Percentiles rank a stretch among this genome's conserved stretches.
phyloP scores from a whole-genome alignment of 768 basidiomycete species.

The Leccinum pellstonianum region DNA sequence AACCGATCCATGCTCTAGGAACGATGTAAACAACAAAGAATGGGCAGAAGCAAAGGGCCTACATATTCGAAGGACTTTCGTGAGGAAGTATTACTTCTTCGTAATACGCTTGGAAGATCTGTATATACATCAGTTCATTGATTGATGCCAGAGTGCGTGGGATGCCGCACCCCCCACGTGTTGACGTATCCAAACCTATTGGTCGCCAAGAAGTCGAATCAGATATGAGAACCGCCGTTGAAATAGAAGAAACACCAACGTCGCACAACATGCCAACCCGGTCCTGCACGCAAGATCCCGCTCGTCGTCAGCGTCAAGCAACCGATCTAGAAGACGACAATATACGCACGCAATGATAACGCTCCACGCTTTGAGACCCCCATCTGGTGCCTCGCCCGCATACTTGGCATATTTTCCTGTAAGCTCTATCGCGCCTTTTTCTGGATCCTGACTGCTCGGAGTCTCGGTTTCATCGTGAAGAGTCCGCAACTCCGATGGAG shows the following conservation, averaged over 20 bases:
- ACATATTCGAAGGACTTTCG: slow-evolving; percentile 64
- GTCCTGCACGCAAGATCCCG: slow-evolving; percentile 10
- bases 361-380: slow-evolving; percentile 33
- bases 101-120: slow-evolving; percentile 79
- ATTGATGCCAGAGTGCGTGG: background rate
- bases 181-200: slow-evolving; percentile 67
- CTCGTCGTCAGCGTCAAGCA: background rate
- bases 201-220: background rate
- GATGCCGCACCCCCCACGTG: slow-evolving; percentile 61
- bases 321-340: too few species aligned
- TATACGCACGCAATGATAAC: slow-evolving; percentile 29
- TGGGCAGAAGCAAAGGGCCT: slow-evolving; percentile 14
- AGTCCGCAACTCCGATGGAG: slow-evolving; percentile 5
- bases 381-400: slow-evolving; percentile 29
- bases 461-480: slow-evolving; percentile 10
- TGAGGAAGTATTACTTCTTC: slow-evolving; percentile 49
- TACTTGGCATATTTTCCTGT: slow-evolving; percentile 20
- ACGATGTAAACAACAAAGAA: background rate
- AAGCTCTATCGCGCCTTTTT: slow-evolving; percentile 1
- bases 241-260: slow-evolving; percentile 30
- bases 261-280: slow-evolving; percentile 36
- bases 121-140: background rate
- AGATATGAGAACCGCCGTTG: background rate
- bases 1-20: slow-evolving; percentile 76
- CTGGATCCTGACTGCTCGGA: slow-evolving; percentile 1